These are phyloP conservation scores for Cryptococcus deneoformans DNA, from an alignment of 1,284 basidiomycete genomes.

Conservation along the genomic window DNA sequence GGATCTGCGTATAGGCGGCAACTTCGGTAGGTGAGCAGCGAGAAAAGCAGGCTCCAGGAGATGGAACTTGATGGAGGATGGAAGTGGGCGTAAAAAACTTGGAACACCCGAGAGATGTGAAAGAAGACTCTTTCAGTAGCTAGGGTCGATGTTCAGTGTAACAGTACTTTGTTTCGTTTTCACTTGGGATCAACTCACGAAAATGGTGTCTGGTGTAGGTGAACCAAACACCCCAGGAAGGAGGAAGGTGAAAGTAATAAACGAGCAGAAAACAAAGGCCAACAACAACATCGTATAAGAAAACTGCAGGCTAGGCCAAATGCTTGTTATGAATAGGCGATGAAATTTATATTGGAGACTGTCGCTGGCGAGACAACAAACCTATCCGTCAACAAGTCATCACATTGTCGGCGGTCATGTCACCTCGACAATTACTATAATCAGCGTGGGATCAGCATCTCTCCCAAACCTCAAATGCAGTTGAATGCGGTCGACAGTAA, in stretches of 20 bases:
- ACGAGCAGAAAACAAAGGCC: no score
- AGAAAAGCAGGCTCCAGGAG: constrained; percentile 12
- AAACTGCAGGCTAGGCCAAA: no score
- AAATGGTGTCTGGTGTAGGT: constrained; percentile 12
- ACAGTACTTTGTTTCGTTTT: neutral
- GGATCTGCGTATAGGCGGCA: constrained; percentile 9
- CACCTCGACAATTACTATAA: no score
- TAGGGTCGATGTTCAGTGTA: neutral
- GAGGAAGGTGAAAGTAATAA: neutral
- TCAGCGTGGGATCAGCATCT: no score
- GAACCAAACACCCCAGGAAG: constrained; percentile 3
- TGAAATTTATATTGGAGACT: no score
- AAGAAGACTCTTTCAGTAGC: constrained; percentile 8
- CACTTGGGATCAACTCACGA: constrained; percentile 4
- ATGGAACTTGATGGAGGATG: constrained; percentile 11
- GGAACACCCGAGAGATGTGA: constrained; percentile 11
- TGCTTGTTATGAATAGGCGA: no score
- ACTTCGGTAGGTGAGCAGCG: constrained; percentile 7
- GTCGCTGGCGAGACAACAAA: no score
- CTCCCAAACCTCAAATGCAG: no score
- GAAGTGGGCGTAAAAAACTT: constrained; percentile 8
- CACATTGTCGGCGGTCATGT: no score
- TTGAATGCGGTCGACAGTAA: no score
- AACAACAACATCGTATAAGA: no score
- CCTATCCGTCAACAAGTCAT: no score